Base-by-base conservation (phyloP, 371 early-diverging fungal genomes). In the Parasitella parasitica region DNA sequence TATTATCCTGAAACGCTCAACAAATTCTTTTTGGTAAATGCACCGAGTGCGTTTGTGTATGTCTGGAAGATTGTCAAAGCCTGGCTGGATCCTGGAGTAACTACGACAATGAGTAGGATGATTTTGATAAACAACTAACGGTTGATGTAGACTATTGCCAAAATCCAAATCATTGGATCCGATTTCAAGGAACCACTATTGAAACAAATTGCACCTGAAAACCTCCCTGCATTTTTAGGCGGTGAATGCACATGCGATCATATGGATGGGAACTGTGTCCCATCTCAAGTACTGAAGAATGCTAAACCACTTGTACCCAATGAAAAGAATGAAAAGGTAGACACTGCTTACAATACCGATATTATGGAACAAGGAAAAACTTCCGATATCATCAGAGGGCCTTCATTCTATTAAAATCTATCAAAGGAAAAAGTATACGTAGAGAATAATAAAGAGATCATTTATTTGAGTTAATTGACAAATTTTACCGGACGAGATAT, bases 1-100 rank as follows among this genome's bases (percentile, higher is more conserved):
- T 87, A 90, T 55, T 94, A 94, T 61, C 95, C 95, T 15, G 95
- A 94, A 66, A 85, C 91, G 48, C 79, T 93, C 59, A 84, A 86
- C 61, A 87, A 83, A 60, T 83, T 93, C 15, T 94, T 86, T 53
- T 72, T 94, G 30, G 88, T 94, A 56, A 94, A 94, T 74, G 88
- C 90, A 43, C 95, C 95, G 7, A 78, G 77, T 28, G 79, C 92
- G 43, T 94, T 94, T 77, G 85, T 92, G 24, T 85, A 85, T 49
- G 89, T 91, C 34, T 94, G 93, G 89, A 87, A 83, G 28, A 82
- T 93, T 59, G 86, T 91, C 58, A 92, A 89, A 67, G 82, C 78
- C 36, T 93, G 92, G 92, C 75, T 94, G 46, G 94, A 94, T 72
- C 90, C 93, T 35, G 90, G 90, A 20, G 77, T 80, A 75, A 70